phyloP scores from a whole-genome alignment of 1,284 basidiomycete genomes.

The Termitomyces sp. region DNA sequence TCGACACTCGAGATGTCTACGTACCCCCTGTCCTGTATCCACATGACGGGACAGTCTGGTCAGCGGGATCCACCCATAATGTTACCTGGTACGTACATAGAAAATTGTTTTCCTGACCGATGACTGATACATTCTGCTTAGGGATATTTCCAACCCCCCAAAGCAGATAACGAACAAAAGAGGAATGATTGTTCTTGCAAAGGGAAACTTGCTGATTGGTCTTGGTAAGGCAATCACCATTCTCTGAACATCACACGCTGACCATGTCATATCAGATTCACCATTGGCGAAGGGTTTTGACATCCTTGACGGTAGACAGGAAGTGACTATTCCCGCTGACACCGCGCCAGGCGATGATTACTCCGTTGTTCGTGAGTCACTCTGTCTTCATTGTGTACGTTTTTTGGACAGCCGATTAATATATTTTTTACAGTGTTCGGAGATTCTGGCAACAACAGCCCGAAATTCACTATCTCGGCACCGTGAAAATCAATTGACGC shows the following conservation, averaged over 20 bases:
- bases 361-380: conserved; percentile 32
- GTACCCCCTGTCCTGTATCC: conserved; percentile 31
- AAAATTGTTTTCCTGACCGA: neutral
- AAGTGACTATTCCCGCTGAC: conserved; percentile 31
- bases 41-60: conserved; percentile 26
- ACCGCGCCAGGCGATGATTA: conserved; percentile 26
- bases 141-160: conserved; percentile 29
- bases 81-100: conserved; percentile 32
- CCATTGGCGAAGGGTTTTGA: conserved; percentile 28
- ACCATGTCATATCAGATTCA: conserved; percentile 5
- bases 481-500: neutral
- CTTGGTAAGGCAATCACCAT: conserved; percentile 22
- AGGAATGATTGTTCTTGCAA: conserved; percentile 30
- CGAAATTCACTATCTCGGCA: conserved; percentile 17
- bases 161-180: conserved; percentile 31
- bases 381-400: neutral
- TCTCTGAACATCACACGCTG: conserved; percentile 1
- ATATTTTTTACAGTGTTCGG: conserved; percentile 27
- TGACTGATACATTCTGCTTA: conserved; percentile 15
- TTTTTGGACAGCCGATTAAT: neutral
- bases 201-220: conserved; percentile 18
- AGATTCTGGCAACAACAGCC: conserved; percentile 27
- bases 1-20: conserved; percentile 30
- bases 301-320: conserved; percentile 25
- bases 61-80: conserved; percentile 22